Conservation (phyloP, 768 basidiomycete genomes). For the Lactarius sp. region DNA sequence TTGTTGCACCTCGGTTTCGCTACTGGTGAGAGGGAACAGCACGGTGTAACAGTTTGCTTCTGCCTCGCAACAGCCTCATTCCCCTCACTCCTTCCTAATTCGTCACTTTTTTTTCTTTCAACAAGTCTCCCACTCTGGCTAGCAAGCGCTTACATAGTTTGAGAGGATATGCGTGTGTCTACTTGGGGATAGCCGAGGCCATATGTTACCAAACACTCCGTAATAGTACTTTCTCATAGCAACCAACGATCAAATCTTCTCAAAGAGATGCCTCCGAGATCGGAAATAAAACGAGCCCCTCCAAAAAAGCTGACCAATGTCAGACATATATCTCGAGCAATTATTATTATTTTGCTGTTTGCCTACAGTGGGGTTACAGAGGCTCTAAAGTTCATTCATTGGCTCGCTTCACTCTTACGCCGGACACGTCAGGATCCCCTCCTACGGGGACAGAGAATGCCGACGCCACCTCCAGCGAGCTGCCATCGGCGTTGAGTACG, state of each 20-base stretch:
- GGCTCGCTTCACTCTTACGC: slow-evolving; percentile 21
- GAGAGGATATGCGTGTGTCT: too few relatives aligned
- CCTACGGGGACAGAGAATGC: slow-evolving; percentile 23
- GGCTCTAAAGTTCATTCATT: slow-evolving; percentile 16
- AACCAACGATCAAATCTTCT: not conserved
- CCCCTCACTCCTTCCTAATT: not conserved
- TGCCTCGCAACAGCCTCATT: slow-evolving; percentile 23
- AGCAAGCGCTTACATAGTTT: not conserved
- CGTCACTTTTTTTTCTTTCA: not conserved
- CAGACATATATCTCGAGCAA: too few relatives aligned
- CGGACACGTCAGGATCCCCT: slow-evolving; percentile 22
- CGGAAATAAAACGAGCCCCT: too few relatives aligned
- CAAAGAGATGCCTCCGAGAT: too few relatives aligned
- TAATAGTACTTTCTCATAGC: too few relatives aligned
- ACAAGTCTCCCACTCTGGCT: not conserved
- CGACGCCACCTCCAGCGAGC: slow-evolving; percentile 18
- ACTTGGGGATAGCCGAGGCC: too few relatives aligned
- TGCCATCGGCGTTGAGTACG: not conserved
- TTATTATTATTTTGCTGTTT: too few relatives aligned
- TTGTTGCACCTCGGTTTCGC: not conserved
- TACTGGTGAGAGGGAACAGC: too few relatives aligned
- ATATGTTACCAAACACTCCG: too few relatives aligned
- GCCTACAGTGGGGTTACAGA: too few relatives aligned
- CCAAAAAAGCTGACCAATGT: too few relatives aligned
- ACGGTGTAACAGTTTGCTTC: slow-evolving; percentile 5